phyloP scores from a whole-genome alignment of 495 filamentous ascomycete species.

The Neurospora sp. region DNA sequence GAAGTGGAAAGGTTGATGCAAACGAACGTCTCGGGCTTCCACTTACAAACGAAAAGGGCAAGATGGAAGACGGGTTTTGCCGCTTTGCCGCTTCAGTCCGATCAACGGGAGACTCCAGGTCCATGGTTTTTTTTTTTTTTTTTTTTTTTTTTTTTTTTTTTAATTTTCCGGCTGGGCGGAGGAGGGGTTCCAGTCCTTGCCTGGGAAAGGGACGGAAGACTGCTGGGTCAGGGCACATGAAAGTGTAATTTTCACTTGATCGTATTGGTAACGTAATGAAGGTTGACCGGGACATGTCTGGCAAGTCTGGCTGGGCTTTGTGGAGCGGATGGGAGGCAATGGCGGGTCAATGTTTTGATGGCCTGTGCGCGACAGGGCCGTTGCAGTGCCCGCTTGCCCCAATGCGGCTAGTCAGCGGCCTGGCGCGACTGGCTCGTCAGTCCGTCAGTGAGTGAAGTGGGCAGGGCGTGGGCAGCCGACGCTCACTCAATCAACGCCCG shows the following conservation, averaged over 20 bases:
- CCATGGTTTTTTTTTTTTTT: not conserved
- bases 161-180: not conserved
- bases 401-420: conserved; percentile 19
- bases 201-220: not conserved
- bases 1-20: not conserved
- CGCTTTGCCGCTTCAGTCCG: not conserved
- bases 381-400: conserved; percentile 4
- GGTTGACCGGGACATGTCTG: not conserved
- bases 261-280: not conserved
- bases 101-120: not conserved
- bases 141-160: not conserved
- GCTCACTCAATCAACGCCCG: not conserved
- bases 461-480: not conserved
- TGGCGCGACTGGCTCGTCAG: conserved; percentile 15
- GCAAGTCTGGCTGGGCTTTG: not conserved
- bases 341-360: conserved; percentile 8
- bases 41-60: not conserved
- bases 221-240: not conserved
- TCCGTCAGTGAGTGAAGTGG: not conserved
- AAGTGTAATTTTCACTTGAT: not conserved
- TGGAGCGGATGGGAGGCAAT: not conserved
- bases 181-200: not conserved
- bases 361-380: conserved; percentile 14
- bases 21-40: not conserved
- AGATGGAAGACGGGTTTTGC: not conserved